These are phyloP conservation scores for Lepidium campestre DNA, from an alignment of 441 rosid genomes.

Conservation along the genomic window DNA sequence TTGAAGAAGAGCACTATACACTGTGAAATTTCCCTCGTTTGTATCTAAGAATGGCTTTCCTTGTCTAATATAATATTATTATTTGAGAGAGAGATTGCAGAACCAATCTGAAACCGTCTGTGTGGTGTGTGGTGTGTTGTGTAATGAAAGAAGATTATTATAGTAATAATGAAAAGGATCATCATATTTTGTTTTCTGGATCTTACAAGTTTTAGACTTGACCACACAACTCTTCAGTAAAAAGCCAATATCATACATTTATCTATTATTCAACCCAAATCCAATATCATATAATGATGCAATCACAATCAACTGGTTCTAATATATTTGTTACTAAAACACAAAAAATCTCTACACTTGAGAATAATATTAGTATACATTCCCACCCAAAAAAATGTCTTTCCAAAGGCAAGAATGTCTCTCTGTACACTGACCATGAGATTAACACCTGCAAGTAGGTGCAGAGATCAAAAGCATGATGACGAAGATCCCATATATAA, in stretches of 20 bases:
- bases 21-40: background rate
- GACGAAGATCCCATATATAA: background rate
- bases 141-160: background rate
- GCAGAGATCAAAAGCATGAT: slow-evolving; percentile 5
- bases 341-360: background rate
- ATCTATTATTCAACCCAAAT: background rate
- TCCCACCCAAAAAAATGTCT: background rate
- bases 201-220: background rate
- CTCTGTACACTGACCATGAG: background rate
- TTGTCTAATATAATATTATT: background rate
- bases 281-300: background rate
- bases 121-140: slow-evolving; percentile 12
- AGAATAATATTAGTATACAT: background rate
- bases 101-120: background rate
- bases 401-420: background rate
- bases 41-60: slow-evolving; percentile 3
- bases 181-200: background rate
- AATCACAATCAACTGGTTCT: background rate
- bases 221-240: too few relatives aligned
- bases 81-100: background rate
- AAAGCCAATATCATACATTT: background rate
- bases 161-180: background rate
- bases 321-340: slow-evolving; percentile 1
- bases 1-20: background rate
- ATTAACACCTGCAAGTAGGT: background rate